Evolutionary conservation across 495 filamentous ascomycete genomes (phyloP).

Genomic region (Acidiella bohemica): DNA sequence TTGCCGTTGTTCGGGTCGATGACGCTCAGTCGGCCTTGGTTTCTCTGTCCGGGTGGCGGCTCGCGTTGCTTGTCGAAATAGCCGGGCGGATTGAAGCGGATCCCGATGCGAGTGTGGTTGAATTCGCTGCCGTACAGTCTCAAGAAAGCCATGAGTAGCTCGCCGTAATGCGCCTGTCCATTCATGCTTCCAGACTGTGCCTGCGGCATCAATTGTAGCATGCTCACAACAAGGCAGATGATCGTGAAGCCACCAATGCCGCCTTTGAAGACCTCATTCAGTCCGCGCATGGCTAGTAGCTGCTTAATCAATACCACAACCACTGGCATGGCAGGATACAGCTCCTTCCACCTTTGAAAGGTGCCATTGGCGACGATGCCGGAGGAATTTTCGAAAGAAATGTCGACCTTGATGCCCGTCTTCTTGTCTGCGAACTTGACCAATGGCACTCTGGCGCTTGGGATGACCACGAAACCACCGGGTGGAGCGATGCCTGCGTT

Average conservation of each 20-base stretch:
- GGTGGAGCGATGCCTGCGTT: slow-evolving; percentile 35
- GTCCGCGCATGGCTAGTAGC: slow-evolving; percentile 69
- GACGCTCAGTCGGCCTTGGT: slow-evolving; percentile 4
- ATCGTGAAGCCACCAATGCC: slow-evolving; percentile 92
- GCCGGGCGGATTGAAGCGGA: slow-evolving; percentile 56
- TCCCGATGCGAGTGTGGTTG: slow-evolving; percentile 49
- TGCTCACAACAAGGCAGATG: slow-evolving; percentile 79
- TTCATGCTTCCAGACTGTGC: slow-evolving; percentile 42
- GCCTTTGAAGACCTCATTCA: slow-evolving; percentile 81
- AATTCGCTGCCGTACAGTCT: slow-evolving; percentile 77
- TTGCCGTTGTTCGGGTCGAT: slow-evolving; percentile 71
- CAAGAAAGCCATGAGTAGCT: slow-evolving; percentile 71
- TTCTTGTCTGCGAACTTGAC: slow-evolving; percentile 68
- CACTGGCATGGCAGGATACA: slow-evolving; percentile 70
- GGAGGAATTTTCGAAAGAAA: slow-evolving; percentile 85
- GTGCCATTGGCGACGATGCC: slow-evolving; percentile 67
- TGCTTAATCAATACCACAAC: slow-evolving; percentile 84
- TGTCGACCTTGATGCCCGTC: slow-evolving; percentile 67
- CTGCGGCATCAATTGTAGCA: slow-evolving; percentile 65
- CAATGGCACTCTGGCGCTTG: slow-evolving; percentile 74
- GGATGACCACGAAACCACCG: slow-evolving; percentile 48
- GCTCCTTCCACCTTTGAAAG: slow-evolving; percentile 60
- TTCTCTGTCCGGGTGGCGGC: slow-evolving; percentile 6
- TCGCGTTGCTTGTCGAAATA: slow-evolving; percentile 54
- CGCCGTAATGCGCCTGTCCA: slow-evolving; percentile 53